A percentile compares a stretch with the other conserved stretches of the same genome.
Evolutionary conservation across 805 yeast species (phyloP).

Genomic region (Barnettozyma vustinii): DNA sequence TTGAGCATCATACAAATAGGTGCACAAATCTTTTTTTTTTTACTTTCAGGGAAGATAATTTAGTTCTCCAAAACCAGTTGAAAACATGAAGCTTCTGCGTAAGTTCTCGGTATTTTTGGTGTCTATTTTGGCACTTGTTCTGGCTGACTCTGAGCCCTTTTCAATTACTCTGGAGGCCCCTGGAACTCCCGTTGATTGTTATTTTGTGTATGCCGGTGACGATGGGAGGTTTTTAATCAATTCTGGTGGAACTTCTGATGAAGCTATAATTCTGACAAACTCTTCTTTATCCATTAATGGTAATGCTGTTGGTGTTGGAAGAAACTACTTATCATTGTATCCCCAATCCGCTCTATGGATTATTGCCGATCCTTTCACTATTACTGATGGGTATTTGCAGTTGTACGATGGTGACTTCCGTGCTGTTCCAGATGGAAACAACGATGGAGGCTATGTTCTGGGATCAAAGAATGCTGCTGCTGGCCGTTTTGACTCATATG

Average conservation of each 20-base stretch:
- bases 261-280: not conserved
- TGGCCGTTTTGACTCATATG: slow-evolving; percentile 9
- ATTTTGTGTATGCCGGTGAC: not conserved
- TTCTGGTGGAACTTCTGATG: not conserved
- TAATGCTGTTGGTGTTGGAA: slow-evolving; percentile 14
- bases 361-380: slow-evolving; percentile 13
- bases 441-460: slow-evolving; percentile 11
- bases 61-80: no score
- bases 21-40: no score
- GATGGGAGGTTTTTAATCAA: not conserved
- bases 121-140: not conserved
- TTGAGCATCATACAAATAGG: no score
- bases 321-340: slow-evolving; percentile 12
- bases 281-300: slow-evolving; percentile 3
- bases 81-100: no score
- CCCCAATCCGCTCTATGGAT: slow-evolving; percentile 7
- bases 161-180: slow-evolving; percentile 11
- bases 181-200: slow-evolving; percentile 8
- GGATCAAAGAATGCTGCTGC: slow-evolving; percentile 19
- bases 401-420: slow-evolving; percentile 16
- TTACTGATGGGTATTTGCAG: slow-evolving; percentile 14
- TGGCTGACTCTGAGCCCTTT: slow-evolving; percentile 11
- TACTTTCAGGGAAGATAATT: no score
- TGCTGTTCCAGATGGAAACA: slow-evolving; percentile 17
- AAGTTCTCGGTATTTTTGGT: no score